These are phyloP conservation scores for Coniophora puteana DNA, from an alignment of 1,284 basidiomycete genomes.

Conservation along the genomic window DNA sequence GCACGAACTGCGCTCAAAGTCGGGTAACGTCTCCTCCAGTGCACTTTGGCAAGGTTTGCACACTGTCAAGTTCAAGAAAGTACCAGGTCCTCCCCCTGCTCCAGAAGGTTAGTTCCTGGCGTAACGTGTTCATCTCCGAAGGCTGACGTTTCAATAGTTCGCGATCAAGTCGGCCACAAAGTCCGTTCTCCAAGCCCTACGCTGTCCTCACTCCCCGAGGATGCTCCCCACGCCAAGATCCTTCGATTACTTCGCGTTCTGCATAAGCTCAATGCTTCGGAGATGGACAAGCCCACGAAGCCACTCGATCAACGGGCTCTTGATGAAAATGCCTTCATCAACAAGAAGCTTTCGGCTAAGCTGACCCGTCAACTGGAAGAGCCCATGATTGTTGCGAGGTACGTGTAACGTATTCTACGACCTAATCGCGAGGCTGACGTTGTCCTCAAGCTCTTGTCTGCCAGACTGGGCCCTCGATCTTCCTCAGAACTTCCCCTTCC, in stretches of 20 bases:
- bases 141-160: slow-evolving; percentile 23
- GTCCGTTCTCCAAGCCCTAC: slow-evolving; percentile 60
- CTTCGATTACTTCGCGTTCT: slow-evolving; percentile 87
- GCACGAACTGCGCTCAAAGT: slow-evolving; percentile 74
- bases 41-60: slow-evolving; percentile 89
- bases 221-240: slow-evolving; percentile 87
- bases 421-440: not conserved
- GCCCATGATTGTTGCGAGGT: slow-evolving; percentile 98
- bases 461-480: slow-evolving; percentile 97
- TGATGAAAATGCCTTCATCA: slow-evolving; percentile 85
- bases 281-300: slow-evolving; percentile 52
- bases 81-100: slow-evolving; percentile 73
- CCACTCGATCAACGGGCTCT: slow-evolving; percentile 52
- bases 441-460: slow-evolving; percentile 75
- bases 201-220: slow-evolving; percentile 77
- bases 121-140: not conserved
- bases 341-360: slow-evolving; percentile 98
- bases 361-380: slow-evolving; percentile 97
- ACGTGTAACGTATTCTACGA: slow-evolving; percentile 15
- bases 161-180: slow-evolving; percentile 38
- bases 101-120: slow-evolving; percentile 47
- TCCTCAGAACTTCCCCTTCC: slow-evolving; percentile 93
- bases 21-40: slow-evolving; percentile 55
- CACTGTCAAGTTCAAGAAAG: slow-evolving; percentile 91
- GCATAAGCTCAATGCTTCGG: slow-evolving; percentile 71